Conservation (phyloP, 2,329 filamentous ascomycete genomes). For the Ophiocordyceps sinensis region DNA sequence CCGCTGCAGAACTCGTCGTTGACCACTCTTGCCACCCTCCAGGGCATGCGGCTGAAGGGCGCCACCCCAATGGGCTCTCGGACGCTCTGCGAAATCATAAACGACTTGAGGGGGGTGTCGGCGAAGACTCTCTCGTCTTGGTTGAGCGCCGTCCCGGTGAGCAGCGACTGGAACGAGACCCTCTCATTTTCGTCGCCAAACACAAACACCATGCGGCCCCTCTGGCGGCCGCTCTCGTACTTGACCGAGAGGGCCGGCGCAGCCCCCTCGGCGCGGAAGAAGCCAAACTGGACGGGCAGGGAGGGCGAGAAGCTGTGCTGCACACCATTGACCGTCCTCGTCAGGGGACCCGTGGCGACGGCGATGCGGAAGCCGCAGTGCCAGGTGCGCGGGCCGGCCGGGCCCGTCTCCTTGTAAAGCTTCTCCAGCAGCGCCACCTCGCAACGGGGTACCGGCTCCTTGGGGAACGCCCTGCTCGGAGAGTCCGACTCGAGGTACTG, state of each 20-base stretch:
- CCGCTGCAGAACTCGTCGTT: slow-evolving; percentile 54
- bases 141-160: slow-evolving; percentile 57
- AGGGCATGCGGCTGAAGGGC: slow-evolving; percentile 37
- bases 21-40: slow-evolving; percentile 57
- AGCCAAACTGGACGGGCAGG: slow-evolving; percentile 62
- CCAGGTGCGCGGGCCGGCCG: slow-evolving; percentile 54
- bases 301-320: slow-evolving; percentile 53
- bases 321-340: slow-evolving; percentile 63
- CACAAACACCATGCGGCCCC: slow-evolving; percentile 61
- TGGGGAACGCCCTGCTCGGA: slow-evolving; percentile 59
- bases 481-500: slow-evolving; percentile 66
- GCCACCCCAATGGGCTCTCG: slow-evolving; percentile 33
- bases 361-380: slow-evolving; percentile 71
- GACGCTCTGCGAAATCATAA: slow-evolving; percentile 44
- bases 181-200: slow-evolving; percentile 64
- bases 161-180: slow-evolving; percentile 53
- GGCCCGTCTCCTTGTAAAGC: slow-evolving; percentile 51
- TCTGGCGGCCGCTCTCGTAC: slow-evolving; percentile 49
- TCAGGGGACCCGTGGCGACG: slow-evolving; percentile 62
- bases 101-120: slow-evolving; percentile 51
- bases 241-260: slow-evolving; percentile 56
- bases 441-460: slow-evolving; percentile 57
- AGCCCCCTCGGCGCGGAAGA: slow-evolving; percentile 57
- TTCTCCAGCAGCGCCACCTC: slow-evolving; percentile 65
- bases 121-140: slow-evolving; percentile 55